Conservation (phyloP, 164 flowering plant genomes). For the Chimonanthus praecox region DNA sequence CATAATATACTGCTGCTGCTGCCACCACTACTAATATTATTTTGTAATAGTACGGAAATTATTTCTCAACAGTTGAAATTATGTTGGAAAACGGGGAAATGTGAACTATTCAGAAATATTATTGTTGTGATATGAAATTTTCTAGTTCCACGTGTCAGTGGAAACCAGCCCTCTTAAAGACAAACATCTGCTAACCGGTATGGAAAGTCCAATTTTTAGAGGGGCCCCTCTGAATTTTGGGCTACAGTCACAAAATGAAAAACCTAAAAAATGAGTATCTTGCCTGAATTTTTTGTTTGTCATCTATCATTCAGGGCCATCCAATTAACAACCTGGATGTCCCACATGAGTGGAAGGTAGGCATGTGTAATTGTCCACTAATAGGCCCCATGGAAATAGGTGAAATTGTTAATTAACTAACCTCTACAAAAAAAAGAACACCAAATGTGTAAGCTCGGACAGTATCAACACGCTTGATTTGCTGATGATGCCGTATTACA, state of each 20-base stretch:
- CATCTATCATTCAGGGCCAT: background rate
- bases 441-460: conserved; percentile 83
- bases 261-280: no score
- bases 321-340: background rate
- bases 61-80: no score
- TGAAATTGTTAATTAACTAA: conserved; percentile 13
- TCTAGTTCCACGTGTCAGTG: background rate
- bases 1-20: no score
- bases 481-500: conserved; percentile 51
- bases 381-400: background rate
- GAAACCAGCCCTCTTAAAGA: background rate
- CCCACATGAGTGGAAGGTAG: background rate
- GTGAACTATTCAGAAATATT: no score
- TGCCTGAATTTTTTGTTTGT: no score
- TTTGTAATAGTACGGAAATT: no score
- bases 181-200: background rate
- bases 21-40: no score
- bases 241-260: no score
- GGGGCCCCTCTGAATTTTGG: no score
- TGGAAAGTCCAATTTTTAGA: no score
- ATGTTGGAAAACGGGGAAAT: no score
- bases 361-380: background rate
- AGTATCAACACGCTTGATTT: conserved; percentile 62
- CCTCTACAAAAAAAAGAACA: conserved; percentile 73
- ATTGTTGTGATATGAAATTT: no score